Base-by-base conservation (phyloP, 306 rosid genomes). In the Rosa multiflora region DNA sequence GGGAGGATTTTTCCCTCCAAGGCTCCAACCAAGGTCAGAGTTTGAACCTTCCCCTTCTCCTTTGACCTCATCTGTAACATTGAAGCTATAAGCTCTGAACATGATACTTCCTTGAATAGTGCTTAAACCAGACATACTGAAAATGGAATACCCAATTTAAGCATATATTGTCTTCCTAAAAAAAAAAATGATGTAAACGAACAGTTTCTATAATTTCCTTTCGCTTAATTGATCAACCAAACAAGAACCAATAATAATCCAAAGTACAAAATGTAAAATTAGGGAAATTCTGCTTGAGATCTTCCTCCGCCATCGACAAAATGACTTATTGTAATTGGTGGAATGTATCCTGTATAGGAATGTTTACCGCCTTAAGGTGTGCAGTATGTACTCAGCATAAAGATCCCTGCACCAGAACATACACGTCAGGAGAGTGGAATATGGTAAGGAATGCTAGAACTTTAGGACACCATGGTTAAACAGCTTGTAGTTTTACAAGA, bases 331-430 rank as follows among this genome's bases (percentile, higher is more conserved):
- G 47, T 77, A 75, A 72, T 46, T 53, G 42, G 58, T 66, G 80
- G 79, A 78, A 64, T 9, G 74, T 32, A 21, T 81, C 52, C 74
- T 74, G 70, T 15, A 6, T 69, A 4, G 0, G 55, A 18, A 43
- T 32, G 77, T 70, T 79, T 91, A 95, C 81, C 92, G 82, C 93
- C 95, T 92, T 91, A 92, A 84, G 68, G 90, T 91, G 75, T 85
- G 95, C 79, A 95, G 67, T 80, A 95, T 86, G 85, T 95, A 95
- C 88, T 95, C 99, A 1, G 89, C 92, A 78, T 92, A 94, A 44
- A 94, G 99, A 83, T 95, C 97, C 99, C 99, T 95, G 92, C 90
- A 89, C 66, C 84, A 85, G 79, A 81, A 79, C 4, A 83, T 13
- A 59, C 29, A 66, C 67, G 73, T 67, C 13, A 81, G 43, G 48